Evolutionary conservation across 140 eudicot species (phyloP), one percentile per base, ranked within the genome.

Genomic region (Erigeron philadelphicus): DNA sequence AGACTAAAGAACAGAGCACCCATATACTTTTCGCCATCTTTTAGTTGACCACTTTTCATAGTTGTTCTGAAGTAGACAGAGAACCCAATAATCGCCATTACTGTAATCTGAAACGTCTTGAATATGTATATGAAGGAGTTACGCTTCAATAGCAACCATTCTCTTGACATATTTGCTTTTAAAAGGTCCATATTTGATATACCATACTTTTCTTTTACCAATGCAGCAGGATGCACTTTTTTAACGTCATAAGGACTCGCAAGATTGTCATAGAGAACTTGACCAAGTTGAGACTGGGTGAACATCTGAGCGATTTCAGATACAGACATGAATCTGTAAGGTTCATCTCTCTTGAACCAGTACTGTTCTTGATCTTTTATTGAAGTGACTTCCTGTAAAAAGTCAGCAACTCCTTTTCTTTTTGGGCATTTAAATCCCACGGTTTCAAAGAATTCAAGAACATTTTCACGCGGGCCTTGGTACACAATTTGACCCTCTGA

Each of bases 321-420:
- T 3, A 71, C 90, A 15, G 86, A 77, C 15, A 82, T 46, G 50
- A 69, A 84, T 49, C 50, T 40, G 43, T 89, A 84, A 38, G 87
- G 95, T 56, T 78, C 72, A 4, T 82, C 56, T 67, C 77, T 86
- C 13, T 67, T 72, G 64, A 65, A 73, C 95, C 95, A 89, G 40
- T 89, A 89, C 7, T 86, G 96, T 63, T 80, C 86, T 76, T 89
- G 96, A 17, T 89, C 94, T 59, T 86, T 89, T 72, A 61, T 73
- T 16, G 96, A 89, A 55, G 88, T 89, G 8, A 89, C 95, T 31
- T 86, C 96, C 68, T 86, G 95, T 11, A 89, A 73, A 57, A 89
- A 89, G 58, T 86, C 95, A 0, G 96, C 95, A 4, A 86, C 85
- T 23, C 85, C 96, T 82, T 89, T 86, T 67, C 96, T 86, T 56